A percentile compares a stretch with the other conserved stretches of the same genome.
Evolutionary conservation across 768 basidiomycete species (phyloP).

Genomic region (Tylopilus sp.): DNA sequence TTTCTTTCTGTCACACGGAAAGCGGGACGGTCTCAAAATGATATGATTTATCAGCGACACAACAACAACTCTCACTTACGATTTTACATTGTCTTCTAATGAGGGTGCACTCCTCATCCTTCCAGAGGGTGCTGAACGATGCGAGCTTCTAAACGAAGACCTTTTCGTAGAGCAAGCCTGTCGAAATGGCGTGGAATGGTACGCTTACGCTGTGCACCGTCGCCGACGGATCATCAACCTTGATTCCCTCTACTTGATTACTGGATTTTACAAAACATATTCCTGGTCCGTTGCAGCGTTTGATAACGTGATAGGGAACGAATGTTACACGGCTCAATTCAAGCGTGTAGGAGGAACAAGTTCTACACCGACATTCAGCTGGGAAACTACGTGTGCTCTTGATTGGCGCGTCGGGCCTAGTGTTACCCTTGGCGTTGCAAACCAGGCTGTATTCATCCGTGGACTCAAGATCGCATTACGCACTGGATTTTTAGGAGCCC

Average conservation of each 20-base stretch:
- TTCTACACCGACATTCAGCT: slow-evolving; percentile 9
- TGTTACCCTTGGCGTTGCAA: not conserved
- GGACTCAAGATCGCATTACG: slow-evolving; percentile 21
- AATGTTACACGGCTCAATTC: slow-evolving; percentile 9
- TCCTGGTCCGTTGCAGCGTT: not conserved
- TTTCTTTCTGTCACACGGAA: not conserved
- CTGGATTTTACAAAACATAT: not conserved
- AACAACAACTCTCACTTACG: not conserved
- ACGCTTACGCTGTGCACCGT: not conserved
- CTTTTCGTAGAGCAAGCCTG: not conserved
- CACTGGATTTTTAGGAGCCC: slow-evolving; percentile 3
- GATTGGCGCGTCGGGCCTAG: slow-evolving; percentile 9
- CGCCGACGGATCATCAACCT: not conserved
- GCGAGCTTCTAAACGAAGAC: not conserved
- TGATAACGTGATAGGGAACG: not conserved
- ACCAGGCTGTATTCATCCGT: slow-evolving; percentile 23
- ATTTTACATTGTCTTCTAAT: not conserved
- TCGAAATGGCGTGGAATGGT: not conserved
- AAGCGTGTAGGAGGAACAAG: slow-evolving; percentile 3
- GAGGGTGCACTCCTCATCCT: not conserved
- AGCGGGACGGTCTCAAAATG: not conserved
- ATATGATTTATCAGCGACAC: not conserved
- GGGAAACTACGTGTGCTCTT: slow-evolving; percentile 13
- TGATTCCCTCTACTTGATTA: not conserved
- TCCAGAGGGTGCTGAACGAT: not conserved